phyloP scores from a whole-genome alignment of 805 yeast genomes.

The Yamadazyma paraphyllophila region DNA sequence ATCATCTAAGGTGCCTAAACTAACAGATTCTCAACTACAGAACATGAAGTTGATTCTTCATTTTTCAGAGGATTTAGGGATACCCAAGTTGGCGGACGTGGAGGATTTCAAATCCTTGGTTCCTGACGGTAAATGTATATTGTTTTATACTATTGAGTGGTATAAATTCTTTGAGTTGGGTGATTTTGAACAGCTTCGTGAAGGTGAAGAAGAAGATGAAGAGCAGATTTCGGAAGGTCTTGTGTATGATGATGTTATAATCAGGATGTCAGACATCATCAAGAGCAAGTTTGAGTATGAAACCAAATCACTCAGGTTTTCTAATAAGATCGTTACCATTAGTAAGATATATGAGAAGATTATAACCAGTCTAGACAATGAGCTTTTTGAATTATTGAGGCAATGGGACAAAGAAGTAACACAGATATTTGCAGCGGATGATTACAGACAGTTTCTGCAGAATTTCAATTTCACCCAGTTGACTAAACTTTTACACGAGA shows the following conservation, averaged over 20 bases:
- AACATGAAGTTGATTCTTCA: slow-evolving; percentile 37
- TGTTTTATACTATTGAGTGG: slow-evolving; percentile 60
- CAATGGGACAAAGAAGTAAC: slow-evolving; percentile 4
- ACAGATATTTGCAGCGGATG: neutral
- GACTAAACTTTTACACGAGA: neutral
- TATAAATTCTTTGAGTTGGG: slow-evolving; percentile 40
- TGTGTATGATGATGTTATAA: slow-evolving; percentile 11
- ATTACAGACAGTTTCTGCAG: neutral
- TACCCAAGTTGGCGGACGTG: slow-evolving; percentile 52
- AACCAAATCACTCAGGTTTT: slow-evolving; percentile 27
- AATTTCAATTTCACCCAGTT: neutral
- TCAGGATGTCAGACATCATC: slow-evolving; percentile 15
- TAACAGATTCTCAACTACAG: slow-evolving; percentile 26
- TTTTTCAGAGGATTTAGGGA: slow-evolving; percentile 45
- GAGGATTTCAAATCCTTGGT: slow-evolving; percentile 49
- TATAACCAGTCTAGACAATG: neutral
- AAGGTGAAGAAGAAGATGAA: slow-evolving; percentile 2
- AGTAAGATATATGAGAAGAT: slow-evolving; percentile 3
- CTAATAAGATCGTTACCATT: slow-evolving; percentile 22
- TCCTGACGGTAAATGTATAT: slow-evolving; percentile 61
- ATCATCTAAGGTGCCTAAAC: slow-evolving; percentile 20
- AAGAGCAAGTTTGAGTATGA: slow-evolving; percentile 30
- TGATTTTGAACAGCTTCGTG: slow-evolving; percentile 2
- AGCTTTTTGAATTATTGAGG: slow-evolving; percentile 2
- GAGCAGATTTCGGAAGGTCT: neutral